Percentiles rank a stretch among this genome's conserved stretches.
These are phyloP conservation scores for Murraya paniculata DNA, from an alignment of 345 rosid species.

Conservation along the genomic window DNA sequence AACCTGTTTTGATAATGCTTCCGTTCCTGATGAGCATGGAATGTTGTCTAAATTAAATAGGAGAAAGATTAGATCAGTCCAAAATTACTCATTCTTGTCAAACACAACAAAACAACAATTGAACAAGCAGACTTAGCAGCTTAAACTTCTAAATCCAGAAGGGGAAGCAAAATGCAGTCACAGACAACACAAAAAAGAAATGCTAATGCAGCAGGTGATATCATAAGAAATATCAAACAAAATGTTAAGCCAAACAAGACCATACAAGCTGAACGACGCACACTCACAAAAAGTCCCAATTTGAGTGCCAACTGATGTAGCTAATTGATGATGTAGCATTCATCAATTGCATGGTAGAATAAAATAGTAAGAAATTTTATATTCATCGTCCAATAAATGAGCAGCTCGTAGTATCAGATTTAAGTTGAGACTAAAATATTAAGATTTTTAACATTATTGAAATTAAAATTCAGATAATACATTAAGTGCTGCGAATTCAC, in stretches of 20 bases:
- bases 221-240: neutral
- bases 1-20: constrained; percentile 38
- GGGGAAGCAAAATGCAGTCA: neutral
- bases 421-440: too few species aligned
- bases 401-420: too few species aligned
- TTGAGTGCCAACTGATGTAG: too few species aligned
- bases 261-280: neutral
- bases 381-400: too few species aligned
- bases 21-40: constrained; percentile 40
- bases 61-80: neutral
- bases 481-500: neutral
- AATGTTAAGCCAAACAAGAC: neutral
- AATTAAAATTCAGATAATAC: neutral
- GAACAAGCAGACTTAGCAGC: neutral
- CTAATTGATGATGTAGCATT: too few species aligned
- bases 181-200: neutral
- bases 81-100: neutral
- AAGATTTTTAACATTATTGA: neutral
- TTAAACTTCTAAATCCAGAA: neutral
- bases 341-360: too few species aligned
- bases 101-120: neutral
- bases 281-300: too few species aligned
- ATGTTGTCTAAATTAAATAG: constrained; percentile 36
- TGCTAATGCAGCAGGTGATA: neutral
- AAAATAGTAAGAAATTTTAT: too few species aligned